These are phyloP conservation scores for Colletotrichum camelliae DNA, from an alignment of 2,329 filamentous ascomycete species.

Conservation along the genomic window DNA sequence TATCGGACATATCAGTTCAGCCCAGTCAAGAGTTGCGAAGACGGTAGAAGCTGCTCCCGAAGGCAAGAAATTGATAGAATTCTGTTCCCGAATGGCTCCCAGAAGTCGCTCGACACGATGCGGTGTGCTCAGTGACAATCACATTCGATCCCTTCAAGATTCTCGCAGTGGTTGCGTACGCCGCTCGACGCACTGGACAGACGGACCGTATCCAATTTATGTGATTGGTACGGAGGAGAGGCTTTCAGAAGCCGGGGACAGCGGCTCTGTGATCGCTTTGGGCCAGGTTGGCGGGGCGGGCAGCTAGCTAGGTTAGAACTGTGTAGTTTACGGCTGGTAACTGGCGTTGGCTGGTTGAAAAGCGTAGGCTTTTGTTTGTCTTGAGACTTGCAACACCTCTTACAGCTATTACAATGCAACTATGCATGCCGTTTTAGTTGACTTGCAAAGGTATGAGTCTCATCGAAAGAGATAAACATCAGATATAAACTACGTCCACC, in stretches of 20 bases:
- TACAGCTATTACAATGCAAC: rapidly evolving
- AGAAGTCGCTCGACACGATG: too few relatives aligned
- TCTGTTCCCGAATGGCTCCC: too few relatives aligned
- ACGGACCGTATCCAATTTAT: neutral
- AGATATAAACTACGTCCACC: neutral
- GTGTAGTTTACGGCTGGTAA: neutral
- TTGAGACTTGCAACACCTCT: neutral
- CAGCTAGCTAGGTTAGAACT: neutral
- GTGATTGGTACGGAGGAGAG: rapidly evolving
- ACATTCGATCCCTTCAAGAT: neutral
- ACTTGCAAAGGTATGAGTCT: neutral
- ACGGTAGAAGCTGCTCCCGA: neutral
- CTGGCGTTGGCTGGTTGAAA: rapidly evolving
- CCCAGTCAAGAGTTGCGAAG: neutral
- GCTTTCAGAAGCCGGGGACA: neutral
- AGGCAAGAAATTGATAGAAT: neutral
- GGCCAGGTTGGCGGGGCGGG: neutral
- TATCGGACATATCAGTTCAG: neutral
- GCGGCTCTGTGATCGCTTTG: too few relatives aligned
- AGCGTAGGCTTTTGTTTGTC: neutral
- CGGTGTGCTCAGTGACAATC: too few relatives aligned
- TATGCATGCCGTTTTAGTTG: neutral
- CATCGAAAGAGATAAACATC: neutral
- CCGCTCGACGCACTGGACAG: neutral
- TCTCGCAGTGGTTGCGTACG: rapidly evolving